Base-by-base conservation (phyloP, 768 basidiomycete genomes). In the Tulasnella sp. region DNA sequence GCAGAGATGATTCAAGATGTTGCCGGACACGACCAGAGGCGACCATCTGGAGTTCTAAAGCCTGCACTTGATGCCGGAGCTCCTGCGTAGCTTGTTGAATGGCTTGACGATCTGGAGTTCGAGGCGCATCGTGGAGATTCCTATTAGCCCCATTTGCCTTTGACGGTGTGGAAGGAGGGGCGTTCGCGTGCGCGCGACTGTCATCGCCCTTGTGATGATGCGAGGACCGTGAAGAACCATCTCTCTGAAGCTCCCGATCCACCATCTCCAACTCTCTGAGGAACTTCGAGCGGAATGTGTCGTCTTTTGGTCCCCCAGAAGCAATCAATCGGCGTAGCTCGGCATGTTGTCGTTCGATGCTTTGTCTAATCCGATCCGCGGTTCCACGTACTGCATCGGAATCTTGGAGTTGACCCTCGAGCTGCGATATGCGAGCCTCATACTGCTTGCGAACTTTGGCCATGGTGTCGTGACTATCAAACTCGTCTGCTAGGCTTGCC, bases 251-350 rank as follows among this genome's bases (percentile, higher is more conserved):
- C 42, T 78, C 76, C 27, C 81, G 79, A 64, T 86, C 85, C 0
- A 78, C 76, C 7, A 74, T 69, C 65, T 84, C 77, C 30, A 88
- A 75, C 65, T 87, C 84, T 29, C 76, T 77, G 23, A 87, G 72
- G 4, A 88, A 70, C 17, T 79, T 77, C 21, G 76, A 73, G 51
- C 83, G 81, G 75, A 87, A 83, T 3, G 76, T 72, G 32, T 78
- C 77, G 61, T 86, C 85, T 38, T 76, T 75, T 8, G 82, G 78
- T 10, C 76, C 76, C 51, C 76, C 78, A 47, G 74, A 74, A 72
- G 79, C 74, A 56, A 87, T 78, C 23, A 86, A 73, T n/a, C 79
- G 74, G 3, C 84, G 80, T 43, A 88, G 78, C 62, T 88, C 85
- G n/a, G 78, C 77, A 66, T 86, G 85, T 56, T 86, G 84, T 15